Evolutionary conservation across 306 rosid species (phyloP), one percentile per base, ranked within the genome.

Genomic region (Luffa aegyptiaca): DNA sequence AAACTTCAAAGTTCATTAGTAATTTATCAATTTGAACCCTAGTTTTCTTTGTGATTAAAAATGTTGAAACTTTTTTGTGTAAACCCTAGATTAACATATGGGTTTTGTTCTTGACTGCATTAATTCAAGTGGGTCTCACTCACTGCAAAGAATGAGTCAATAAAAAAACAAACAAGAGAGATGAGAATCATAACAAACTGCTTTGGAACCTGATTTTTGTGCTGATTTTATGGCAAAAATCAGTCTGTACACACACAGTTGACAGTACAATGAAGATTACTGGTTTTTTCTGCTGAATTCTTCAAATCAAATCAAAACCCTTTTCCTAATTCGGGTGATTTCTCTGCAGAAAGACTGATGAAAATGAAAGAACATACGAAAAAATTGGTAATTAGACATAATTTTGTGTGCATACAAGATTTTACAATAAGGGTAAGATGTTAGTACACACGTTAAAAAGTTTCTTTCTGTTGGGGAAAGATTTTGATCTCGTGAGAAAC

Each of bases 401-500:
- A 18, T 20, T 18, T 35, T 63, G 7, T 63, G 70, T 10, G 68
- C 10, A 33, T 41, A n/a, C n/a, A n/a, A n/a, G 74, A 65, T 63
- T 65, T 65, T 63, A 63, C 39, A 13, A 35, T 35, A 37, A 5
- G 48, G 21, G 6, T 65, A 17, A 65, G 44, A 65, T 35, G 2
- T 11, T n/a, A 41, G 79, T 7, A 51, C 51, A 79, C 63, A 10
- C 7, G 31, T 26, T 26, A 68, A 69, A 59, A 56, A 33, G 4
- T n/a, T 11, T 36, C 5, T 77, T 14, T 75, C 45, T 16, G 62
- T 49, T 52, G 73, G 45, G 45, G 80, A 51, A 51, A 64, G 63
- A 62, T 86, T 83, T 53, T 56, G 77, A 79, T 83, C 93, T 78
- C 88, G 89, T 90, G 92, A 88, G 78, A 84, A 87, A 84, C 82